Percentiles rank a stretch among this genome's conserved stretches.
Conservation (phyloP, 2,329 filamentous ascomycete genomes). For the Cadophora sp. region DNA sequence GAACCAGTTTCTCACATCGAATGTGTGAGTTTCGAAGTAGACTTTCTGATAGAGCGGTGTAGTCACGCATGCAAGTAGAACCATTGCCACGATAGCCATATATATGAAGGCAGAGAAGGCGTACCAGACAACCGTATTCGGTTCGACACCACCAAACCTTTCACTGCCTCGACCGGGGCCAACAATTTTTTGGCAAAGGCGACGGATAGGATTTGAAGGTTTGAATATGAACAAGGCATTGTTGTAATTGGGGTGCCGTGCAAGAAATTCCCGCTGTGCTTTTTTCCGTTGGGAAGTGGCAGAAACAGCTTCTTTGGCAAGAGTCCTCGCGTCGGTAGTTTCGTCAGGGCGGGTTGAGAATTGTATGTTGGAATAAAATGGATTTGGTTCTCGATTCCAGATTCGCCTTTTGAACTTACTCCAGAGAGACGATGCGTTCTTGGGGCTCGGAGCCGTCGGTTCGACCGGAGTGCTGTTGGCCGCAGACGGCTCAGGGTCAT, state of each 20-base stretch:
- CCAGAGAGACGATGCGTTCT: conserved; percentile 67
- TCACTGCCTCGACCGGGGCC: conserved; percentile 88
- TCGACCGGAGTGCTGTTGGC: conserved; percentile 35
- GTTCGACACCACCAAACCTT: conserved; percentile 87
- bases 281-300: conserved; percentile 83
- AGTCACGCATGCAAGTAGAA: conserved; percentile 91
- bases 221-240: conserved; percentile 88
- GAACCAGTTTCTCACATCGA: conserved; percentile 83
- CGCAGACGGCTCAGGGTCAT: conserved; percentile 44
- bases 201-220: conserved; percentile 78
- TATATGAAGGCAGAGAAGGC: conserved; percentile 94
- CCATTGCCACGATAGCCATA: conserved; percentile 93
- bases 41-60: conserved; percentile 93
- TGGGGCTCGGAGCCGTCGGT: conserved; percentile 56
- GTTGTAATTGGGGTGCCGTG: conserved; percentile 89
- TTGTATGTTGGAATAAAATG: conserved; percentile 88
- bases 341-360: conserved; percentile 71
- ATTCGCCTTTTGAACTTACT: conserved; percentile 62
- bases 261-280: conserved; percentile 89
- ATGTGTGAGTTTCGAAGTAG: conserved; percentile 71
- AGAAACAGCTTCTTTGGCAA: conserved; percentile 89
- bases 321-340: conserved; percentile 80
- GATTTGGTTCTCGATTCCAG: conserved; percentile 80
- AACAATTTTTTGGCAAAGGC: conserved; percentile 86
- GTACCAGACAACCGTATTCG: conserved; percentile 91